Conservation (phyloP, 176 grass and related monocot species). For the Poa pratensis region DNA sequence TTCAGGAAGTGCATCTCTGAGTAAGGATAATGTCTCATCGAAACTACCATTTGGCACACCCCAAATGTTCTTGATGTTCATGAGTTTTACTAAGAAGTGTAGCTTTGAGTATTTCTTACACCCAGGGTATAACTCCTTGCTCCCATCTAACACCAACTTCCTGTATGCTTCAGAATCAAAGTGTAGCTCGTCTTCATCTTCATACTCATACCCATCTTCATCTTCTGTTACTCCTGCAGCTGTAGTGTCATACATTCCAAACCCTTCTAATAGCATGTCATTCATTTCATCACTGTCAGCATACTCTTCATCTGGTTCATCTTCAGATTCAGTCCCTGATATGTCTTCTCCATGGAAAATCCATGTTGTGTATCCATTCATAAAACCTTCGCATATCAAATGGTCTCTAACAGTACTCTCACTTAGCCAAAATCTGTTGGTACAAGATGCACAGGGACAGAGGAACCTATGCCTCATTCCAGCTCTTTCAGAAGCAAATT, state of each 20-base stretch:
- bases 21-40: too few species aligned
- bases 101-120: background rate
- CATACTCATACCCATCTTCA: too few species aligned
- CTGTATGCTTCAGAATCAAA: background rate
- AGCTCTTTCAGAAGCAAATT: background rate
- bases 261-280: background rate
- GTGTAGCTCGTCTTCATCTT: background rate
- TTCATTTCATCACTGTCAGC: too few species aligned
- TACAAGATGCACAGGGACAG: background rate
- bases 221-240: too few species aligned
- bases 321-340: too few species aligned
- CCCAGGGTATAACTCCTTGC: background rate
- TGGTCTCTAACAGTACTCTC: background rate
- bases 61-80: constrained; percentile 1
- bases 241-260: background rate
- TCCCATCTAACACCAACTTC: background rate
- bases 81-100: background rate
- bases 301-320: too few species aligned
- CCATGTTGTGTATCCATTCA: background rate
- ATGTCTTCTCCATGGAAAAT: background rate
- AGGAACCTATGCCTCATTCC: background rate
- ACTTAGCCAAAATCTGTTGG: background rate
- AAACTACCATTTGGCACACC: too few species aligned
- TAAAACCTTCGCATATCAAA: background rate
- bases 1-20: too few species aligned